Base-by-base conservation (phyloP, 352 stramenopile species). In the Saprolegnia diclina region DNA sequence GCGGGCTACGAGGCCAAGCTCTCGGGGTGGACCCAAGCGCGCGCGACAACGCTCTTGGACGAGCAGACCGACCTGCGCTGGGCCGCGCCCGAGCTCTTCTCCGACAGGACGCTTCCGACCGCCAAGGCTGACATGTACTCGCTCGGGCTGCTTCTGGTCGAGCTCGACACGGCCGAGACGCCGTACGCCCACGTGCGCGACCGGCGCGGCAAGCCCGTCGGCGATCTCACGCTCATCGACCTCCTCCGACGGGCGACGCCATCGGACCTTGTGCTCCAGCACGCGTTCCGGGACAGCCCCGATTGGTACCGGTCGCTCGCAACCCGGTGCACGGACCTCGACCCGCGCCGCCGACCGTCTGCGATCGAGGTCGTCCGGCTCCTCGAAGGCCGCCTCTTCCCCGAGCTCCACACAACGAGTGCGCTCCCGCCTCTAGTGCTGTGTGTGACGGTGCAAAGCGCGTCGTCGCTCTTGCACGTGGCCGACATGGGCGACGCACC, bases 101-200 rank as follows among this genome's bases (percentile, higher is more conserved):
- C 42, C 42, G 42, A 68, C 14, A 64, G 72, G 21, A 54, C 71
- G 44, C 70, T 65, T 4, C 74, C 75, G 64, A 71, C 66, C 5
- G 66, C 72, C 38, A 74, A 71, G 55, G 73, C 71, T 6, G 73
- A 78, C 35, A 76, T 78, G n/a, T 78, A 78, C 59, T 78, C 73
- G 50, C 65, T 78, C 16, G 73, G 73, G 3, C 61, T 78, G 26
- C 24, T 78, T 19, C 63, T 78, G 7, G 67, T 72, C 5, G 72
- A 77, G 46, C 22, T 77, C 56, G 72, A 77, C 66, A 74, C 64
- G 42, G 19, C 37, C 13, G 16, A 66, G 50, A 40, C 53, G 42
- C 57, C 57, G n/a, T 66, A 66, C n/a, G 54, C 24, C 13, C 42
- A 48, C 42, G 18, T 48, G 3, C 11, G 13, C 11, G 42, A 48